A percentile compares a stretch with the other conserved stretches of the same genome.
These are phyloP conservation scores for Coleophoma eucalyptorum DNA, from an alignment of 2,329 filamentous ascomycete species.

Conservation along the genomic window DNA sequence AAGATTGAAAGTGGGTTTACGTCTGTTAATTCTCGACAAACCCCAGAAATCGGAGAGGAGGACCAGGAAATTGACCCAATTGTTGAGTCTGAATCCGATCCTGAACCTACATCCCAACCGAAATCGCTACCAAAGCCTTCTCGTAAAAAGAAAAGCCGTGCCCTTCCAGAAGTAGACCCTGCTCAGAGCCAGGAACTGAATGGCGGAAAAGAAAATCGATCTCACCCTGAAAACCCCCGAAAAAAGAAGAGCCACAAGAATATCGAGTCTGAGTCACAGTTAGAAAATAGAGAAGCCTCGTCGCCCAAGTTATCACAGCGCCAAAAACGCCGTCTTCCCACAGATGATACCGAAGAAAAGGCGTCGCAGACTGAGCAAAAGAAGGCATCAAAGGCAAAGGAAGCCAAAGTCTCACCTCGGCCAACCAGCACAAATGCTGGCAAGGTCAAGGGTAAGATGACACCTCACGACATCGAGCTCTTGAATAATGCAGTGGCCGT, in stretches of 20 bases:
- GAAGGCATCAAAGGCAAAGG: background rate
- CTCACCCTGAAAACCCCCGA: background rate
- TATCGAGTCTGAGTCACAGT: background rate
- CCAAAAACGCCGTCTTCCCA: background rate
- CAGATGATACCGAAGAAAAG: background rate
- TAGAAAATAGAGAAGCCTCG: background rate
- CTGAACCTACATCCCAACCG: background rate
- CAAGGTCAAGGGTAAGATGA: background rate
- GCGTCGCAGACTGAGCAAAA: background rate
- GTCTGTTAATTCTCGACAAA: too few relatives aligned
- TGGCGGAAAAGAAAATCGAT: too few relatives aligned
- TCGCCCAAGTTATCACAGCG: background rate
- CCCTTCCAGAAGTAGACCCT: too few relatives aligned
- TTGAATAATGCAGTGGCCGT: slow-evolving; percentile 29
- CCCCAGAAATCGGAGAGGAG: background rate
- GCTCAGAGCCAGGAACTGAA: too few relatives aligned
- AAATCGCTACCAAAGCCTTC: background rate
- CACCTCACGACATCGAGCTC: slow-evolving; percentile 2
- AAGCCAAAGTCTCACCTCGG: background rate
- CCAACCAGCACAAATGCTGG: background rate
- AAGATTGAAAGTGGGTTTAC: background rate
- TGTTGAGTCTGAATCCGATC: background rate
- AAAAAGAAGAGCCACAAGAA: background rate
- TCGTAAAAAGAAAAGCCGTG: background rate
- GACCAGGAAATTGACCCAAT: background rate